Evolutionary conservation across 352 stramenopile genomes (phyloP).

Genomic region (Phytophthora podocarpi): DNA sequence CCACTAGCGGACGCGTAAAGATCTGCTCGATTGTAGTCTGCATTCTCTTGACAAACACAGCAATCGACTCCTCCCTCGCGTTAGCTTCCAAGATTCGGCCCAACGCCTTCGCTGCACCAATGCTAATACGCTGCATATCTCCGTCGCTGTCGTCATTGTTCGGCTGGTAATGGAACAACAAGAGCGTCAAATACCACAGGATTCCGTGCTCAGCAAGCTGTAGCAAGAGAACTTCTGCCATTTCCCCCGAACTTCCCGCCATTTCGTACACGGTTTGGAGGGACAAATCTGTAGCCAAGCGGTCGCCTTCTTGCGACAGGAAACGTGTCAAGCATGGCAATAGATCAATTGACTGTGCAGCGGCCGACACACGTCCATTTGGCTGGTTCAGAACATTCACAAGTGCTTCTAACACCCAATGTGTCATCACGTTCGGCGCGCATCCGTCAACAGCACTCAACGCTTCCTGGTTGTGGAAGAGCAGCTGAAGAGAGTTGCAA

Average conservation of each 20-base stretch:
- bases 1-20: constrained; percentile 79
- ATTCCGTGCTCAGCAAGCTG: constrained; percentile 84
- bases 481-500: constrained; percentile 72
- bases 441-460: constrained; percentile 57
- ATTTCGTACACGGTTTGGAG: constrained; percentile 87
- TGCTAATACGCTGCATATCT: constrained; percentile 70
- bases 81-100: constrained; percentile 70
- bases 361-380: constrained; percentile 79
- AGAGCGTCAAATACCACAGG: constrained; percentile 83
- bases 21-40: constrained; percentile 85
- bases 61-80: constrained; percentile 75
- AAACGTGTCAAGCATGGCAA: constrained; percentile 81
- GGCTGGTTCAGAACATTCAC: constrained; percentile 85
- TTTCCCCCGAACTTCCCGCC: constrained; percentile 76
- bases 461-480: constrained; percentile 79
- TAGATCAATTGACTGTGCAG: constrained; percentile 81
- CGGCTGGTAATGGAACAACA: constrained; percentile 71
- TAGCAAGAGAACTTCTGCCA: constrained; percentile 81
- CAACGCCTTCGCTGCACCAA: constrained; percentile 75
- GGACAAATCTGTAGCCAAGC: constrained; percentile 72
- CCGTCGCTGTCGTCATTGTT: constrained; percentile 35
- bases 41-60: constrained; percentile 80
- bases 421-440: constrained; percentile 71
- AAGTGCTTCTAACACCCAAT: constrained; percentile 82
- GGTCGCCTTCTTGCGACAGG: constrained; percentile 70